These are phyloP conservation scores for Musa itinerans DNA, from an alignment of 176 grass and related monocot genomes.

Conservation along the genomic window DNA sequence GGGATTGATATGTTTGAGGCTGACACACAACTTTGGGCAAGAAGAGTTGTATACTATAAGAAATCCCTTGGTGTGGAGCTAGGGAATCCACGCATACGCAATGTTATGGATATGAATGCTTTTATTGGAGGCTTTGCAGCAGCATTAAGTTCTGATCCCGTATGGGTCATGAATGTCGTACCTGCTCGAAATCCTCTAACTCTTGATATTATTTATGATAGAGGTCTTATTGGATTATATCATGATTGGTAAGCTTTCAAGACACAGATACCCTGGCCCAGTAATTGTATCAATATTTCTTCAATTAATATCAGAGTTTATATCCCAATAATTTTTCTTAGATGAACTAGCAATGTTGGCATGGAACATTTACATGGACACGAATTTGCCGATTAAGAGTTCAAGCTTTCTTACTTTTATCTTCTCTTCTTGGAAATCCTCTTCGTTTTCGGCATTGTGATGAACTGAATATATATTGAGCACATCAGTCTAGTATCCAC, in stretches of 20 bases:
- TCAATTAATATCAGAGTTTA: background rate
- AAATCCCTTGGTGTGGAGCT: constrained; percentile 64
- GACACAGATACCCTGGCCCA: background rate
- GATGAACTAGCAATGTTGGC: background rate
- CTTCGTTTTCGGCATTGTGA: background rate
- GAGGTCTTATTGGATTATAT: constrained; percentile 87
- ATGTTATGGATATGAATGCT: constrained; percentile 96
- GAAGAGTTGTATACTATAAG: constrained; percentile 73
- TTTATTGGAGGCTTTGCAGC: constrained; percentile 74
- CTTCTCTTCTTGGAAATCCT: background rate
- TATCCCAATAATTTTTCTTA: background rate
- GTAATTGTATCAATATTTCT: background rate
- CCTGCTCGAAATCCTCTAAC: constrained; percentile 57
- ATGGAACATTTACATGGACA: background rate
- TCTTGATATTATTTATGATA: constrained; percentile 71
- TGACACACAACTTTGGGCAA: constrained; percentile 57
- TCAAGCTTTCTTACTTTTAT: background rate
- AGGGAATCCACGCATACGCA: constrained; percentile 46
- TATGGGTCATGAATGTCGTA: constrained; percentile 98
- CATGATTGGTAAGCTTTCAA: constrained; percentile 63
- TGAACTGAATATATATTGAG: background rate
- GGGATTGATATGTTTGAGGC: constrained; percentile 47
- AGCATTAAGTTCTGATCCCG: constrained; percentile 49
- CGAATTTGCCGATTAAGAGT: background rate
- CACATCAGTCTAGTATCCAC: too few species aligned